Conservation (phyloP, 495 filamentous ascomycete species). For the Talaromyces thailandensis region DNA sequence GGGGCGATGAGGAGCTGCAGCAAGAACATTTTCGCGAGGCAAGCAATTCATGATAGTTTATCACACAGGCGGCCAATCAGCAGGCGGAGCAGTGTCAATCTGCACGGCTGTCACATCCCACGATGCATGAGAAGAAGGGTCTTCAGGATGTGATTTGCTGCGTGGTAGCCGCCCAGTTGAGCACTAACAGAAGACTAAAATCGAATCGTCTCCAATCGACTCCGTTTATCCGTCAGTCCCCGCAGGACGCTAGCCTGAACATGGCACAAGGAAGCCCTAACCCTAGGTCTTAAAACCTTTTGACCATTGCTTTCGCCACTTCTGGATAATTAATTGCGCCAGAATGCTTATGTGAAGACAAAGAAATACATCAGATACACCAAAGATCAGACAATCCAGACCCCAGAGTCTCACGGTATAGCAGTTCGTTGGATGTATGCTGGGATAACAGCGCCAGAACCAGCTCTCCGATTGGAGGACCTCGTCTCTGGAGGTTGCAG, state of each 20-base stretch:
- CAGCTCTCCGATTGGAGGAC: not conserved
- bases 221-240: not conserved
- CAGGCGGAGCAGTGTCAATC: not conserved
- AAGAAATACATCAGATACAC: not conserved
- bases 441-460: not conserved
- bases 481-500: not conserved
- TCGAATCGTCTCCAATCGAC: not conserved
- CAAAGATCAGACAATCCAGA: not conserved
- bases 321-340: not conserved
- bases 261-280: not conserved
- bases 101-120: constrained; percentile 6
- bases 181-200: not conserved
- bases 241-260: not conserved
- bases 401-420: not conserved
- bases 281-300: not conserved
- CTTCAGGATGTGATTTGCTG: constrained; percentile 6
- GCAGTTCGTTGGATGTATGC: not conserved
- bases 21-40: not conserved
- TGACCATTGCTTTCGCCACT: not conserved
- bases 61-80: constrained; percentile 1
- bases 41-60: not conserved
- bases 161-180: constrained; percentile 1
- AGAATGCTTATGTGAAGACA: not conserved
- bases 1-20: not conserved
- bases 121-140: constrained; percentile 1